Conservation (phyloP, 176 grass and related monocot species). For the Carex parvula region DNA sequence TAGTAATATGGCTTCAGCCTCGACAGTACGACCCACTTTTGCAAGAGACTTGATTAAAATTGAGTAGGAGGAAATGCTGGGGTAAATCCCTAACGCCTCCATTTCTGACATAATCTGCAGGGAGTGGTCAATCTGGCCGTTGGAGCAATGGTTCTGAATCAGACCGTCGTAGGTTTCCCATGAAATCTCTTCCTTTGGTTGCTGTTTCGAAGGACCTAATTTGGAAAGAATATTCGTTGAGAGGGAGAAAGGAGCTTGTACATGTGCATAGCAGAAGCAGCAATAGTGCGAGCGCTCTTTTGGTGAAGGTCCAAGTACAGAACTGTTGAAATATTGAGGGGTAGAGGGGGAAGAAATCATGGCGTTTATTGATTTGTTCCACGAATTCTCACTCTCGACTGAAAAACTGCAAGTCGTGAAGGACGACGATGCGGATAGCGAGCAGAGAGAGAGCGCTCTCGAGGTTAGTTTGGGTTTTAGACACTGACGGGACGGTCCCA, state of each 20-base stretch:
- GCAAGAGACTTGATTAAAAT: conserved; percentile 55
- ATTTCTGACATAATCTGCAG: conserved; percentile 49
- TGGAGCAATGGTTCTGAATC: conserved; percentile 46
- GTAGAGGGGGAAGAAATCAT: conserved; percentile 24
- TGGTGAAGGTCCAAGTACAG: not conserved
- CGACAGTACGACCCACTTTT: conserved; percentile 46
- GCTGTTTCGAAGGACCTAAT: not conserved
- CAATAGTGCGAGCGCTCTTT: not conserved
- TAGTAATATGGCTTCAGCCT: conserved; percentile 70
- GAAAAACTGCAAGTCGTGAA: not conserved
- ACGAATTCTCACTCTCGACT: not conserved
- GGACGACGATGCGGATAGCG: not conserved
- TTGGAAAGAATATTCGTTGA: not conserved
- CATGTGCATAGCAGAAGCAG: not conserved
- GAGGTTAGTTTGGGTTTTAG: not conserved
- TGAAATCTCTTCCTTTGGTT: conserved; percentile 49
- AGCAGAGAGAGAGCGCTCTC: not conserved
- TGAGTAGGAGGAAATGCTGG: conserved; percentile 48
- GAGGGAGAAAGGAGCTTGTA: not conserved
- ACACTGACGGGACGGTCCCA: not conserved
- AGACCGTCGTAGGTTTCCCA: conserved; percentile 54
- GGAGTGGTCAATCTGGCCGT: conserved; percentile 34
- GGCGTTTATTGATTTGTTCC: not conserved
- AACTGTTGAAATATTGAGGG: not conserved
- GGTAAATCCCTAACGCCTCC: conserved; percentile 51